phyloP scores from a whole-genome alignment of 2,329 filamentous ascomycete species.

The Venturiaceae sp. region DNA sequence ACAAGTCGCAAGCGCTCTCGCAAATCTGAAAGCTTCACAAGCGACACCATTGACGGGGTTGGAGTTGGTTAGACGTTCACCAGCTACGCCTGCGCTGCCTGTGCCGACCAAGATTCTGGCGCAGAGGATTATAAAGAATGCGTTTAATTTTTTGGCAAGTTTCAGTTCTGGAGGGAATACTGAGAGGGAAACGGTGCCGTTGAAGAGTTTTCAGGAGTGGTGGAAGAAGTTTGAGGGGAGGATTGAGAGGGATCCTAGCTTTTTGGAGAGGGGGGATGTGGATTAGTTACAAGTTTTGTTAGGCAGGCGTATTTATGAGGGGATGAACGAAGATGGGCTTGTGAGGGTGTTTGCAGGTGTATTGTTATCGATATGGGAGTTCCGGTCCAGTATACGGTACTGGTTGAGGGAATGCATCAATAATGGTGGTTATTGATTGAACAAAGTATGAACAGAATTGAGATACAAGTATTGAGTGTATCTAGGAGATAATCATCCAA shows the following conservation, averaged over 20 bases:
- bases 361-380: too few relatives aligned
- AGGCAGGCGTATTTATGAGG: too few relatives aligned
- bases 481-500: too few relatives aligned
- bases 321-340: too few relatives aligned
- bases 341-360: too few relatives aligned
- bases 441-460: too few relatives aligned
- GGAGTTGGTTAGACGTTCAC: conserved; percentile 25
- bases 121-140: conserved; percentile 90
- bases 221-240: conserved; percentile 92
- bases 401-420: too few relatives aligned
- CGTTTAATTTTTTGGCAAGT: conserved; percentile 89
- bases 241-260: conserved; percentile 76
- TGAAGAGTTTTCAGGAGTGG: conserved; percentile 95
- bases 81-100: conserved; percentile 19
- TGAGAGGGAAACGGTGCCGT: conserved; percentile 78
- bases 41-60: conserved; percentile 17
- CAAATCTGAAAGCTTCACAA: conserved; percentile 10
- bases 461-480: too few relatives aligned
- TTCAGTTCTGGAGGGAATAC: conserved; percentile 59
- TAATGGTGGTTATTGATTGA: too few relatives aligned
- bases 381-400: too few relatives aligned
- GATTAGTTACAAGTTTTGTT: too few relatives aligned
- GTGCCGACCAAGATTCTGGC: conserved; percentile 70
- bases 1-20: conserved; percentile 59
- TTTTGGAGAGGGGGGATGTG: conserved; percentile 64